Conservation (phyloP, 2,329 filamentous ascomycete species). For the Penicillium sp. region DNA sequence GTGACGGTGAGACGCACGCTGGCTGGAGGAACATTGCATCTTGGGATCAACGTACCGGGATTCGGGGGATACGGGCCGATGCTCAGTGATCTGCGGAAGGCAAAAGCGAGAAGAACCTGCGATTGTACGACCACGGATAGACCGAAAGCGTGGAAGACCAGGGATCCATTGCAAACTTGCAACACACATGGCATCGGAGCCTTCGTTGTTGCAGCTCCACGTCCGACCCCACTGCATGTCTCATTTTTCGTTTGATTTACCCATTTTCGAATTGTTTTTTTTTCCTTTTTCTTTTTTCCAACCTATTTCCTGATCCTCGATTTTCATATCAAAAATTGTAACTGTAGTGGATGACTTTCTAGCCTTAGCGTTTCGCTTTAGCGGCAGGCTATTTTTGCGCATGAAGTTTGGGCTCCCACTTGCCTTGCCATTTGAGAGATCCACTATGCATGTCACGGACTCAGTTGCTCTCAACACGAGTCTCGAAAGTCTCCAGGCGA, state of each 20-base stretch:
- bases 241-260: constrained; percentile 4
- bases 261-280: no score
- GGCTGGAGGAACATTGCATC: no score
- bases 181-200: constrained; percentile 12
- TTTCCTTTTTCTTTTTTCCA: no score
- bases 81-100: background rate
- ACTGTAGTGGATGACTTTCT: no score
- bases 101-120: background rate
- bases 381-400: constrained; percentile 16
- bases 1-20: no score
- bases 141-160: constrained; percentile 10
- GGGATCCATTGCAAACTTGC: constrained; percentile 2
- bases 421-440: constrained; percentile 2
- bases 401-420: constrained; percentile 1
- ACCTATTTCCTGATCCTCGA: no score
- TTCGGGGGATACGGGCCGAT: background rate
- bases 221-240: constrained; percentile 12
- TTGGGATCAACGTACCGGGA: no score
- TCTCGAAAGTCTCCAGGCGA: constrained; percentile 3
- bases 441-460: constrained; percentile 6
- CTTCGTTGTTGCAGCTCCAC: constrained; percentile 4
- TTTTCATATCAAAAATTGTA: background rate
- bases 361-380: background rate
- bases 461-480: background rate
- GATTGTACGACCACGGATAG: constrained; percentile 6